A percentile compares a stretch with the other conserved stretches of the same genome.
Evolutionary conservation across 306 rosid species (phyloP).

Genomic region (Comarum palustre): DNA sequence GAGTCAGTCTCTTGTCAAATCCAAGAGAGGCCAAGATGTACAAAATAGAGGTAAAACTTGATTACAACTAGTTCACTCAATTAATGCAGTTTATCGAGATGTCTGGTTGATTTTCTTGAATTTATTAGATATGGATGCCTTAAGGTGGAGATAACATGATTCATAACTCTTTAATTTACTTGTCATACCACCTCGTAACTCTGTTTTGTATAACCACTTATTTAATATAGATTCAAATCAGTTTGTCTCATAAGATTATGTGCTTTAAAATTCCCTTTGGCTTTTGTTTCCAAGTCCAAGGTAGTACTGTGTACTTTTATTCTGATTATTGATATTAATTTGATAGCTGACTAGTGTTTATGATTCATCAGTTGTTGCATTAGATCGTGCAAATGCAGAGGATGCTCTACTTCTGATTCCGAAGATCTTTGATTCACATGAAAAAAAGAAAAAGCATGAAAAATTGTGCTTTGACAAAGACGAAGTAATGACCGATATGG

Average conservation of each 20-base stretch:
- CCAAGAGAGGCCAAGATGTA: conserved; percentile 52
- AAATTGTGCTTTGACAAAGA: conserved; percentile 29
- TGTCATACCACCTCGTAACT: neutral
- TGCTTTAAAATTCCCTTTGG: neutral
- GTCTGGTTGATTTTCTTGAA: neutral
- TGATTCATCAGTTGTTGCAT: conserved; percentile 59
- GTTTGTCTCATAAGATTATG: neutral
- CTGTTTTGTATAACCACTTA: neutral
- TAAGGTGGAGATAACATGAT: neutral
- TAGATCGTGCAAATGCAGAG: conserved; percentile 89
- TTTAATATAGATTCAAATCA: neutral
- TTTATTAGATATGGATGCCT: too few relatives aligned
- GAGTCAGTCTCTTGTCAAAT: conserved; percentile 49
- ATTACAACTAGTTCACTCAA: neutral
- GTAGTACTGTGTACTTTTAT: conserved; percentile 6
- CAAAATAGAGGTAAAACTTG: conserved; percentile 49
- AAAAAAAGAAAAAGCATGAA: conserved; percentile 36
- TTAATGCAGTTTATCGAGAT: neutral
- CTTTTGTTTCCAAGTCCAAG: neutral
- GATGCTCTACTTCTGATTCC: conserved; percentile 87
- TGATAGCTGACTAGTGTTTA: conserved; percentile 32
- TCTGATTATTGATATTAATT: conserved; percentile 11
- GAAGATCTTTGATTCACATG: conserved; percentile 56
- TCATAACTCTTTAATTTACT: neutral
- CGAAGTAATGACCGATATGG: conserved; percentile 32